phyloP scores from a whole-genome alignment of 108 stramenopile genomes.

The Licmophora abbreviata region DNA sequence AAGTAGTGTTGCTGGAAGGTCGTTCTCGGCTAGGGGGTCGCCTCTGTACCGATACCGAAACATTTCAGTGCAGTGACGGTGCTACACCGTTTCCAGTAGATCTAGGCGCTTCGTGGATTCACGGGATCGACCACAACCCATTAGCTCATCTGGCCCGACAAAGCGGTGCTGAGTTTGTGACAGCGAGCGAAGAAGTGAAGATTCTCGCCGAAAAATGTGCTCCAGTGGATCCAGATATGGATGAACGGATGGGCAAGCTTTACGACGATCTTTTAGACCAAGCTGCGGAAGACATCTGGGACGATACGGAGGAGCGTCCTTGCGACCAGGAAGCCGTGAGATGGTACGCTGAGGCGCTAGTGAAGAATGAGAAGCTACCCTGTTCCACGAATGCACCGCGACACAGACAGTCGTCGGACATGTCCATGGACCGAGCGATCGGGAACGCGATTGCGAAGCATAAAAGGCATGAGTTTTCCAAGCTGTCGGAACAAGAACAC shows the following conservation, averaged over 20 bases:
- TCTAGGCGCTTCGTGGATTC: conserved; percentile 67
- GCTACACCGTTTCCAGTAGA: conserved; percentile 24
- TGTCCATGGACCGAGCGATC: conserved; percentile 37
- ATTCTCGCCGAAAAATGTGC: conserved; percentile 21
- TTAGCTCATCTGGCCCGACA: conserved; percentile 27
- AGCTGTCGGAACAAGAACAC: conserved; percentile 33
- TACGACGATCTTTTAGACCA: conserved; percentile 48
- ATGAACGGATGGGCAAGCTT: conserved; percentile 35
- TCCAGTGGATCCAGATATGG: conserved; percentile 18
- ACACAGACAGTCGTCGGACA: conserved; percentile 44
- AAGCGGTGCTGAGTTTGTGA: conserved; percentile 33
- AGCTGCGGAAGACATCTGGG: conserved; percentile 47
- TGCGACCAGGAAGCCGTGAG: conserved; percentile 16
- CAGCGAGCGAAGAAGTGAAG: conserved; percentile 40
- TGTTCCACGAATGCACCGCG: conserved; percentile 9
- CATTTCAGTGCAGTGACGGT: conserved; percentile 10
- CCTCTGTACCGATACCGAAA: conserved; percentile 23
- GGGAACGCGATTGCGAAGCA: conserved; percentile 30
- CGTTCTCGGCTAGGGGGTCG: conserved; percentile 41
- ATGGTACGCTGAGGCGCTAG: conserved; percentile 30
- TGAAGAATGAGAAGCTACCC: background rate
- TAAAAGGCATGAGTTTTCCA: conserved; percentile 23
- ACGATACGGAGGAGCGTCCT: background rate
- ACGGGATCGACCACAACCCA: conserved; percentile 69
- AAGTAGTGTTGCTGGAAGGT: conserved; percentile 41